Percentiles rank a stretch among this genome's conserved stretches.
Evolutionary conservation across 2,329 filamentous ascomycete species (phyloP).

Genomic region (Diaporthe ilicicola): DNA sequence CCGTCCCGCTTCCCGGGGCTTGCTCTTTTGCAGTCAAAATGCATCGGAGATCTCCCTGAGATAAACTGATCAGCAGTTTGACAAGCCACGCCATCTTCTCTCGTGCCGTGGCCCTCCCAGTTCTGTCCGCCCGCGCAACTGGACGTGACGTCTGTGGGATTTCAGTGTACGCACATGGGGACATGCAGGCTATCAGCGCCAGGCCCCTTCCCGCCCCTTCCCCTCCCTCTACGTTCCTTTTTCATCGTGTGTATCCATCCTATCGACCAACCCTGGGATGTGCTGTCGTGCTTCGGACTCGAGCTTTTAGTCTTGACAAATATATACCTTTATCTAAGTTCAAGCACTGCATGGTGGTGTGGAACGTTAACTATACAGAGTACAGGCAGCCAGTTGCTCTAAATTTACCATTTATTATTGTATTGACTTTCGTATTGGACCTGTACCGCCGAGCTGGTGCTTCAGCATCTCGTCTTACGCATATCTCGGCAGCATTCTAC

Average conservation of each 20-base stretch:
- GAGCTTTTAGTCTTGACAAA: not conserved
- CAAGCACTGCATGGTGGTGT: too few relatives aligned
- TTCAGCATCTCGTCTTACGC: not conserved
- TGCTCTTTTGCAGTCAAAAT: not conserved
- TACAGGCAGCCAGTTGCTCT: not conserved
- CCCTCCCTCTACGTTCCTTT: not conserved
- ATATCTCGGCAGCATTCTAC: not conserved
- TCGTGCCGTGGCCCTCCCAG: not conserved
- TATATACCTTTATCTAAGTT: not conserved
- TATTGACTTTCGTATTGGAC: too few relatives aligned
- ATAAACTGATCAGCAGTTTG: not conserved
- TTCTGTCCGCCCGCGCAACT: not conserved
- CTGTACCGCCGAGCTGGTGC: not conserved
- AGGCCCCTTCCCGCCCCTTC: too few relatives aligned
- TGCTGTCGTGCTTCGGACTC: not conserved
- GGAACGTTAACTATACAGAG: too few relatives aligned
- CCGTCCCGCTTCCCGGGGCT: not conserved
- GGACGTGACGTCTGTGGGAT: not conserved
- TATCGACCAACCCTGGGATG: not conserved
- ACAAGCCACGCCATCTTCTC: not conserved
- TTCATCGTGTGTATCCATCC: not conserved
- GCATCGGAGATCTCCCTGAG: not conserved
- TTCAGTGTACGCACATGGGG: not conserved
- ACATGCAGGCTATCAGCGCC: not conserved
- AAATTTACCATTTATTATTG: too few relatives aligned